Evolutionary conservation across 225 moss, liverwort and hornwort genomes (phyloP).

Genomic region (Asterella californica): DNA sequence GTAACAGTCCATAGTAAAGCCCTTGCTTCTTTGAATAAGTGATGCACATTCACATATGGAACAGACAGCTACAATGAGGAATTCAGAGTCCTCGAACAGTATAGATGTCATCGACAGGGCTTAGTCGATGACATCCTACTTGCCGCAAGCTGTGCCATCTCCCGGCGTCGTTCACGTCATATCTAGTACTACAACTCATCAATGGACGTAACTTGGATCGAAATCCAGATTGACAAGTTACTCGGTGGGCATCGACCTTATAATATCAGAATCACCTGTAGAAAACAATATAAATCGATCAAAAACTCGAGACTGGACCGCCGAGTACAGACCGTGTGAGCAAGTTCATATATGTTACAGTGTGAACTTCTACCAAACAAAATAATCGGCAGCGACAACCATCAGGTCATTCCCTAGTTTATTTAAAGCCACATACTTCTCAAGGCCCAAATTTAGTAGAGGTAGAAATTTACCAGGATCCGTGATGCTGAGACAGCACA

Average conservation of each 20-base stretch:
- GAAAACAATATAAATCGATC: not conserved
- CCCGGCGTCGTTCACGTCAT: not conserved
- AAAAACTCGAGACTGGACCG: too few relatives aligned
- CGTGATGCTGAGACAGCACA: slow-evolving; percentile 49
- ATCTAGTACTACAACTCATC: not conserved
- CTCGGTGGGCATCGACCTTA: slow-evolving; percentile 41
- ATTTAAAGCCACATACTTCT: not conserved
- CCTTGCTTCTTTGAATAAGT: too few relatives aligned
- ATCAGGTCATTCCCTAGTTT: not conserved
- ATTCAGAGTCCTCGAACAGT: too few relatives aligned
- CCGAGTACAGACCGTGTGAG: too few relatives aligned
- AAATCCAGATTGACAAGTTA: not conserved
- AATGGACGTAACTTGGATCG: not conserved
- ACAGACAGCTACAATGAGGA: too few relatives aligned
- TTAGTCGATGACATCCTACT: not conserved
- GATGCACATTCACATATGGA: too few relatives aligned
- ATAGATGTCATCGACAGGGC: too few relatives aligned
- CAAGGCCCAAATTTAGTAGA: not conserved
- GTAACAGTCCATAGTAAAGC: too few relatives aligned
- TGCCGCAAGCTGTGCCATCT: not conserved
- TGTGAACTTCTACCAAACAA: not conserved
- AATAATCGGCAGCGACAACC: not conserved
- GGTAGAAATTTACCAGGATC: slow-evolving; percentile 35
- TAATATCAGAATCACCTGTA: slow-evolving; percentile 52
- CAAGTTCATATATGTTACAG: not conserved